Evolutionary conservation across 805 yeast species (phyloP).

Genomic region (Saccharomycopsis babjevae): DNA sequence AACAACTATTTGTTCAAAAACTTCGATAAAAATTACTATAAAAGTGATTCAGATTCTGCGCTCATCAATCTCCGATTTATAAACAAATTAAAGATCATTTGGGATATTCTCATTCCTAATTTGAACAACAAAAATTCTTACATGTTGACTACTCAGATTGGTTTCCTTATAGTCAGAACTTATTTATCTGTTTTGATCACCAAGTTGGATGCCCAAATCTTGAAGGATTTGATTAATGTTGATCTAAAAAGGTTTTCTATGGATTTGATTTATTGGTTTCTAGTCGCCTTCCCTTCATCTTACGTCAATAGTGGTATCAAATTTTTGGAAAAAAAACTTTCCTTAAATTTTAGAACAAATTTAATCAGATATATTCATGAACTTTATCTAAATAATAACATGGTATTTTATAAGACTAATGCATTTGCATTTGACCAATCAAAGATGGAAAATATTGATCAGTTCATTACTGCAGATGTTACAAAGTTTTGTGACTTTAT

Average conservation of each 20-base stretch:
- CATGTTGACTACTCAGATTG: constrained; percentile 57
- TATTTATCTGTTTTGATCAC: constrained; percentile 82
- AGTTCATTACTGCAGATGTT: constrained; percentile 78
- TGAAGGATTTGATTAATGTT: constrained; percentile 77
- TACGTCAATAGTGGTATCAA: constrained; percentile 87
- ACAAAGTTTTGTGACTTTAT: constrained; percentile 71
- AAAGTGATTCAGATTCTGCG: constrained; percentile 1
- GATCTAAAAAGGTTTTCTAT: constrained; percentile 62
- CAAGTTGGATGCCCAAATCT: constrained; percentile 84
- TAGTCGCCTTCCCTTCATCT: constrained; percentile 87
- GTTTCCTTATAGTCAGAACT: constrained; percentile 70
- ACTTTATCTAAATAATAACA: constrained; percentile 66
- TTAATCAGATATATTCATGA: constrained; percentile 83
- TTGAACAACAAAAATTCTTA: constrained; percentile 56
- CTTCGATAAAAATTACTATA: constrained; percentile 4
- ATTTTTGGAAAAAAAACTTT: constrained; percentile 62
- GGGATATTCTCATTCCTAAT: constrained; percentile 76
- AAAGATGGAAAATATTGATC: constrained; percentile 63
- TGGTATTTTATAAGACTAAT: constrained; percentile 75
- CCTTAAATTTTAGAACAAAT: constrained; percentile 77
- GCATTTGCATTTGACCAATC: constrained; percentile 32
- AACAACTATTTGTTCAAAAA: constrained; percentile 16
- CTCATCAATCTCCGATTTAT: constrained; percentile 50
- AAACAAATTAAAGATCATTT: constrained; percentile 62
- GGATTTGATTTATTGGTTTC: constrained; percentile 78